phyloP scores from a whole-genome alignment of 805 yeast genomes.

The Hemisphaericaspora nanyangensis region DNA sequence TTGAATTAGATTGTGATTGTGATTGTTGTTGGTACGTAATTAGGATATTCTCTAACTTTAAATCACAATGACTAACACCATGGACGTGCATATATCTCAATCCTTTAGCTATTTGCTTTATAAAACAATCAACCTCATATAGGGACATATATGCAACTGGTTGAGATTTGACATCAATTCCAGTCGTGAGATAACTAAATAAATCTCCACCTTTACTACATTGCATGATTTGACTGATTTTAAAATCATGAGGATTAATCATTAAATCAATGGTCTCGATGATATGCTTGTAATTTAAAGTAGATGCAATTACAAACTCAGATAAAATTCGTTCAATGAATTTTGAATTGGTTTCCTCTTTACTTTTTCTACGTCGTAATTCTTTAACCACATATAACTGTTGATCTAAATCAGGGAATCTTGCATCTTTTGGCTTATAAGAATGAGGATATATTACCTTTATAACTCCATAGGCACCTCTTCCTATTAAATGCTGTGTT shows the following conservation, averaged over 20 bases:
- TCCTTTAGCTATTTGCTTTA: constrained; percentile 82
- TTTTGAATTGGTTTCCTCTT: constrained; percentile 29
- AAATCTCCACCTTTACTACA: constrained; percentile 36
- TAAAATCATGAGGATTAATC: constrained; percentile 27
- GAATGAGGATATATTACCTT: constrained; percentile 25
- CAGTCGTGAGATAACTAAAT: constrained; percentile 26
- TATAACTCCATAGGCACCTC: constrained; percentile 37
- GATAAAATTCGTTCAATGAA: constrained; percentile 76
- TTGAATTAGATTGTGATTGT: not conserved
- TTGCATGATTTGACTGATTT: constrained; percentile 33
- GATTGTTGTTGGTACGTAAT: constrained; percentile 26
- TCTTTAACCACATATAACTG: constrained; percentile 31
- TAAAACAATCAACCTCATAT: constrained; percentile 80
- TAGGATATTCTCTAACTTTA: constrained; percentile 83
- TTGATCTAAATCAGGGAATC: constrained; percentile 1
- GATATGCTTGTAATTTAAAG: constrained; percentile 71
- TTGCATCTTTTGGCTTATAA: not conserved
- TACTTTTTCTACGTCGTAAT: constrained; percentile 17
- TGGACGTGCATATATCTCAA: constrained; percentile 81
- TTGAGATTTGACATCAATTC: constrained; percentile 4
- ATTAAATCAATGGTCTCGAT: constrained; percentile 76
- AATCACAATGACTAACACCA: constrained; percentile 92
- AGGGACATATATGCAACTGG: constrained; percentile 17
- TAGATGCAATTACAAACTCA: constrained; percentile 84
- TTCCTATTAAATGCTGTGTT: constrained; percentile 32